Conservation (phyloP, 1,284 basidiomycete species). For the Sporisorium graminicola region DNA sequence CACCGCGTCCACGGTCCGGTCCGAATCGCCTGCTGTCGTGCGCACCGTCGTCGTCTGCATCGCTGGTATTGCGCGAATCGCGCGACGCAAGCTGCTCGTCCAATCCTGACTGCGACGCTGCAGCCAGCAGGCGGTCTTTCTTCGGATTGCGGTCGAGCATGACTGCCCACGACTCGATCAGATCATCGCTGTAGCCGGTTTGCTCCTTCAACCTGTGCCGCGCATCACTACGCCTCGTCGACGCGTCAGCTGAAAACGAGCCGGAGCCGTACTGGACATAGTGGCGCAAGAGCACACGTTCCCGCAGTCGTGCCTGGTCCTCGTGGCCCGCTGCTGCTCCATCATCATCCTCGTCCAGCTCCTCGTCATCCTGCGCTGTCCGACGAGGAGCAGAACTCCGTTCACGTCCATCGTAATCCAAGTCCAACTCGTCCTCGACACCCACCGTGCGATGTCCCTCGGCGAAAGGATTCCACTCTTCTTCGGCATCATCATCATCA, state of each 20-base stretch:
- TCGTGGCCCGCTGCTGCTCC: constrained; percentile 5
- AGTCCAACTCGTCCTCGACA: constrained; percentile 53
- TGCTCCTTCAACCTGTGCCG: constrained; percentile 25
- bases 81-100: constrained; percentile 18
- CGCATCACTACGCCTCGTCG: constrained; percentile 21
- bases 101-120: constrained; percentile 41
- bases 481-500: constrained; percentile 48
- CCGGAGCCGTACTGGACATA: constrained; percentile 37
- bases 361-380: constrained; percentile 11
- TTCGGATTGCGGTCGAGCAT: constrained; percentile 58
- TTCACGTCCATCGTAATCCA: constrained; percentile 44
- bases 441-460: constrained; percentile 35
- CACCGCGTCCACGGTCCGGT: constrained; percentile 51
- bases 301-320: constrained; percentile 23
- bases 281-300: constrained; percentile 37
- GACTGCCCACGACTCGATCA: constrained; percentile 60
- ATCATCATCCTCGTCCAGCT: constrained; percentile 14
- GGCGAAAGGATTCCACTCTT: constrained; percentile 54
- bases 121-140: constrained; percentile 51
- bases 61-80: constrained; percentile 8
- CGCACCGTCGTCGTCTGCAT: constrained; percentile 13
- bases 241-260: constrained; percentile 29
- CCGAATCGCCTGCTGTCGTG: constrained; percentile 19
- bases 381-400: constrained; percentile 9
- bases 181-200: constrained; percentile 48